A percentile compares a stretch with the other conserved stretches of the same genome.
Evolutionary conservation across 1,284 basidiomycete genomes (phyloP).

Genomic region (Puccinia hordei): DNA sequence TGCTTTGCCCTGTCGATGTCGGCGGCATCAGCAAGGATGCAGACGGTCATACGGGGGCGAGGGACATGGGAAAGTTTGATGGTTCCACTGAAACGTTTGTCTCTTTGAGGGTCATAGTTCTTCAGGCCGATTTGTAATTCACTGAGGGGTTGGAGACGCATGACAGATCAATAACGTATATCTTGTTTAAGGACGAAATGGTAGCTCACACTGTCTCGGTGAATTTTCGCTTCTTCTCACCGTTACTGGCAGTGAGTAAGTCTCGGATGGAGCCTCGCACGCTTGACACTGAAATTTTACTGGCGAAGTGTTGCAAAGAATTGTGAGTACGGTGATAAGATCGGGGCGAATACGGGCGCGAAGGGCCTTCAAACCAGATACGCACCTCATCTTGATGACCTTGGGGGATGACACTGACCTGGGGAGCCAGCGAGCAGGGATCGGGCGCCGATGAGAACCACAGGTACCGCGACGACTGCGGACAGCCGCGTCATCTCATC

Average conservation of each 20-base stretch:
- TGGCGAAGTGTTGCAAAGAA: background rate
- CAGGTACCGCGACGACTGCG: background rate
- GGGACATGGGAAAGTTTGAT: slow-evolving; percentile 88
- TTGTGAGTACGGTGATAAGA: background rate
- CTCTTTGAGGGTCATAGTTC: slow-evolving; percentile 92
- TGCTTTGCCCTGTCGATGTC: slow-evolving; percentile 99
- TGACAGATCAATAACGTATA: background rate
- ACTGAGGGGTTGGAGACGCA: slow-evolving; percentile 60
- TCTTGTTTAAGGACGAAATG: background rate
- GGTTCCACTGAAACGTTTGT: slow-evolving; percentile 61
- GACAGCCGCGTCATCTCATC: background rate
- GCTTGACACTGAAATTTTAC: slow-evolving; percentile 93
- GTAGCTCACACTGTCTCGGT: slow-evolving; percentile 69
- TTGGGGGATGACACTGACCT: slow-evolving; percentile 1
- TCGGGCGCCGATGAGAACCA: background rate
- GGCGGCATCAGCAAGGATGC: slow-evolving; percentile 97
- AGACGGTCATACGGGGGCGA: slow-evolving; percentile 97
- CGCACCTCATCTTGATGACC: slow-evolving; percentile 19
- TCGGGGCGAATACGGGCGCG: background rate
- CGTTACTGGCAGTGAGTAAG: slow-evolving; percentile 75
- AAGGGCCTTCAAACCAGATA: background rate
- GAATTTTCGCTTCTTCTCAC: slow-evolving; percentile 79
- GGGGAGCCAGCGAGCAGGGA: background rate
- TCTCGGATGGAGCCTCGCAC: slow-evolving; percentile 94
- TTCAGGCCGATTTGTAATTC: slow-evolving; percentile 96